Conservation (phyloP, 768 basidiomycete species). For the Tephrocybe sp. region DNA sequence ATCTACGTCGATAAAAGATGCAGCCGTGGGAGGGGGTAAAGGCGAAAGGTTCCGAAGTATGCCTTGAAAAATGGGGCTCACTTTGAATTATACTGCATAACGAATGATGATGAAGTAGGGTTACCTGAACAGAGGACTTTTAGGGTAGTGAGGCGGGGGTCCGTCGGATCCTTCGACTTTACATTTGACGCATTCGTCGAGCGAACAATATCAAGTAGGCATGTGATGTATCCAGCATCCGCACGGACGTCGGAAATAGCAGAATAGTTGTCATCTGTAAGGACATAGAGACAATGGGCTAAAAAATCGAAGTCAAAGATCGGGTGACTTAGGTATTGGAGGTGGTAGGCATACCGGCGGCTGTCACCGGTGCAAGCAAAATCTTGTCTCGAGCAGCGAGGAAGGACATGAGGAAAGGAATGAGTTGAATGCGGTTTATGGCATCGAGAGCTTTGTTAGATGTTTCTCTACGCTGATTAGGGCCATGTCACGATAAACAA, state of each 20-base stretch:
- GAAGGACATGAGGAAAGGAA: constrained; percentile 91
- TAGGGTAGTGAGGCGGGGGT: constrained; percentile 52
- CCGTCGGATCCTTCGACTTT: constrained; percentile 39
- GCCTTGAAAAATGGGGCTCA: constrained; percentile 39
- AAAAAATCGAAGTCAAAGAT: too few species aligned
- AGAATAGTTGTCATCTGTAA: constrained; percentile 87
- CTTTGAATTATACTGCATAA: not conserved
- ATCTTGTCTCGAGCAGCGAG: constrained; percentile 67
- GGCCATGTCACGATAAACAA: not conserved
- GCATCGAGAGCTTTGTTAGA: constrained; percentile 89
- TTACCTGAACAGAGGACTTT: constrained; percentile 70
- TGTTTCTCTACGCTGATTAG: constrained; percentile 64
- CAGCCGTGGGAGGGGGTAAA: constrained; percentile 62
- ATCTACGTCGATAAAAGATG: constrained; percentile 65
- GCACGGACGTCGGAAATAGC: constrained; percentile 63
- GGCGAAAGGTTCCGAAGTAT: constrained; percentile 77
- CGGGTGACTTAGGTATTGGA: too few species aligned
- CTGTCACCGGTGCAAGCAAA: constrained; percentile 67
- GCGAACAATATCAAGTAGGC: constrained; percentile 61
- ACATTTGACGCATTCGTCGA: constrained; percentile 29
- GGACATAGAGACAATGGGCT: constrained; percentile 92
- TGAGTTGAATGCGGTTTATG: constrained; percentile 75
- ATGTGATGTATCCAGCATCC: constrained; percentile 59
- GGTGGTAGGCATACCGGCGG: constrained; percentile 75
- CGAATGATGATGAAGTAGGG: constrained; percentile 10